Conservation (phyloP, 2,329 filamentous ascomycete species). For the Microascus cirrosus region DNA sequence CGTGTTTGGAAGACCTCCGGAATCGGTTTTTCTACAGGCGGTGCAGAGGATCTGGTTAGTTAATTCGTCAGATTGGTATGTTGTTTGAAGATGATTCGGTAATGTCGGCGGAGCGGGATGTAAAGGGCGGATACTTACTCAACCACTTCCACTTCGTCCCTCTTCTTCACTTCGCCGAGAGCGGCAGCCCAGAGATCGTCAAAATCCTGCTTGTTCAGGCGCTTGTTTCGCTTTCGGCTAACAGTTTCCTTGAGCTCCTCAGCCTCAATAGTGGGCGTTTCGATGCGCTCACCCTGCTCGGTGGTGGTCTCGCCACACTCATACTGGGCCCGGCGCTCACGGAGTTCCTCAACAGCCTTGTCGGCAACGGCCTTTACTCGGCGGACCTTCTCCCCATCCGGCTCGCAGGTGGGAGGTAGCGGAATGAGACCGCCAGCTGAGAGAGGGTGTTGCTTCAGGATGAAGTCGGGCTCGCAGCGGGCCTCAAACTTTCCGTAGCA, state of each 20-base stretch:
- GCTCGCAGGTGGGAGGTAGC: constrained; percentile 82
- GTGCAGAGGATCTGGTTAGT: constrained; percentile 76
- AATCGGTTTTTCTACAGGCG: constrained; percentile 61
- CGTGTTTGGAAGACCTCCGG: constrained; percentile 48
- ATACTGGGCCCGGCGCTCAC: constrained; percentile 75
- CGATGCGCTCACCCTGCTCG: constrained; percentile 46
- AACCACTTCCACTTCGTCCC: constrained; percentile 48
- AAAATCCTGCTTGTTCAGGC: constrained; percentile 79
- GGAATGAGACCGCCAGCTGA: constrained; percentile 72
- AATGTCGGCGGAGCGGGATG: background rate
- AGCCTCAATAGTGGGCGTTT: constrained; percentile 51
- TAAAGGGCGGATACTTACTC: constrained; percentile 36
- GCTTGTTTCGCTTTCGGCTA: constrained; percentile 64
- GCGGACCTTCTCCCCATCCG: constrained; percentile 84
- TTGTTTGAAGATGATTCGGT: constrained; percentile 6
- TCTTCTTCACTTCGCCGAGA: constrained; percentile 56
- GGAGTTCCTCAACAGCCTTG: constrained; percentile 74
- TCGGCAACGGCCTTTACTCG: constrained; percentile 82
- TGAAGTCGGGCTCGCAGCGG: constrained; percentile 76
- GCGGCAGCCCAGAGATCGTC: constrained; percentile 75
- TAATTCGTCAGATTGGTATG: constrained; percentile 36
- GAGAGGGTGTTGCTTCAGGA: constrained; percentile 74
- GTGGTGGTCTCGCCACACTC: constrained; percentile 71
- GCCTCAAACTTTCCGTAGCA: constrained; percentile 72
- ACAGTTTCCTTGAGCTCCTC: constrained; percentile 69